Conservation (phyloP, 352 stramenopile genomes). For the Globisporangium megalacanthum region DNA sequence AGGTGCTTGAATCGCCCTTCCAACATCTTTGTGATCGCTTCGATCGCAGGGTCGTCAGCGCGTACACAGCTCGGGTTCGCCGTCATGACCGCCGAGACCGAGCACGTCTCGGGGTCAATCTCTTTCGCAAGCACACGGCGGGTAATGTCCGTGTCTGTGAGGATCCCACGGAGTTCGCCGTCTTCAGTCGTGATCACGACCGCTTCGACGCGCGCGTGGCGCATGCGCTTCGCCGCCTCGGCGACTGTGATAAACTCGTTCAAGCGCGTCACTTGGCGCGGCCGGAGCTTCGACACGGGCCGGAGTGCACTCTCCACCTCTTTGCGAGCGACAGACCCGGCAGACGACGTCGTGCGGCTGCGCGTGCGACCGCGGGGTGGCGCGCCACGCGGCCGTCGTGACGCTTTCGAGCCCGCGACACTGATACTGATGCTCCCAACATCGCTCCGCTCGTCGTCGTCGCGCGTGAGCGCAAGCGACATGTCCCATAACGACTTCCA, state of each 20-base stretch:
- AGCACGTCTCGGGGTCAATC: constrained; percentile 73
- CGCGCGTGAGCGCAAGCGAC: constrained; percentile 67
- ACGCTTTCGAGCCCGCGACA: constrained; percentile 46
- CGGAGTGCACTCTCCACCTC: constrained; percentile 63
- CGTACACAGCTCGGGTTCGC: constrained; percentile 74
- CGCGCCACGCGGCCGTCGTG: constrained; percentile 19
- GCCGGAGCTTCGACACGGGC: constrained; percentile 74
- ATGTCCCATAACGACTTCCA: constrained; percentile 89
- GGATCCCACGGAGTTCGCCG: constrained; percentile 75
- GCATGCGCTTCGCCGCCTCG: constrained; percentile 77
- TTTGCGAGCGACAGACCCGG: constrained; percentile 37
- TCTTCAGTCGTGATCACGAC: constrained; percentile 84
- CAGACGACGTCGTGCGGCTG: constrained; percentile 42
- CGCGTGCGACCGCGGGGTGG: constrained; percentile 27
- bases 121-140: constrained; percentile 76
- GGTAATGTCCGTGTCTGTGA: constrained; percentile 86
- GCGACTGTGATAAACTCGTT: constrained; percentile 85
- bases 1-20: constrained; percentile 86
- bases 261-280: constrained; percentile 75
- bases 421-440: constrained; percentile 49
- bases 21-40: constrained; percentile 88
- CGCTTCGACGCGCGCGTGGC: constrained; percentile 74
- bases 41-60: constrained; percentile 75
- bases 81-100: constrained; percentile 82
- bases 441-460: constrained; percentile 73